Evolutionary conservation across 140 eudicot genomes (phyloP).

Genomic region (Erigeron philadelphicus): DNA sequence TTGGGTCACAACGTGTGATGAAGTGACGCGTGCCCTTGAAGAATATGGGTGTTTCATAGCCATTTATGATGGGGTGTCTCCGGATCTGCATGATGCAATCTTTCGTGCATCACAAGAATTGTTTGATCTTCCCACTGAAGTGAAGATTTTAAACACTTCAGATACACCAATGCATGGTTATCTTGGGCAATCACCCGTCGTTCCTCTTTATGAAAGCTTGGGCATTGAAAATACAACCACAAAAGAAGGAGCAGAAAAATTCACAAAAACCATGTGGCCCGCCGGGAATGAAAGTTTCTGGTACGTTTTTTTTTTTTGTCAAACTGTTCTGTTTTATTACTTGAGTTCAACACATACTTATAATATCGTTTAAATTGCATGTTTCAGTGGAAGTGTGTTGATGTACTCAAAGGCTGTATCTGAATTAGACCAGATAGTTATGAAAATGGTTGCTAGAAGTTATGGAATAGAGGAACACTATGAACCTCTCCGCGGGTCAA

Average conservation of each 20-base stretch:
- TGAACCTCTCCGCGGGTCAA: conserved; percentile 24
- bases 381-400: conserved; percentile 27
- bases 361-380: not conserved
- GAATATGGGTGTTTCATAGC: conserved; percentile 53
- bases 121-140: conserved; percentile 48
- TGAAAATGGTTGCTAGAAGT: conserved; percentile 40
- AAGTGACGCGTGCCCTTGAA: conserved; percentile 51
- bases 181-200: conserved; percentile 45
- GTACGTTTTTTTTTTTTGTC: conserved; percentile 11
- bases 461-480: conserved; percentile 41
- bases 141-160: conserved; percentile 40
- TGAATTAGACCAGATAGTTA: conserved; percentile 40
- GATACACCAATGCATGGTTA: conserved; percentile 54
- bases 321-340: not conserved
- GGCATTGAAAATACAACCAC: conserved; percentile 55
- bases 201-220: conserved; percentile 56
- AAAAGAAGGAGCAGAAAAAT: conserved; percentile 35
- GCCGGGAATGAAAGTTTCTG: conserved; percentile 40
- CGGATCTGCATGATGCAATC: conserved; percentile 40
- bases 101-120: conserved; percentile 40
- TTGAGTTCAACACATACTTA: not conserved
- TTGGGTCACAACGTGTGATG: conserved; percentile 35
- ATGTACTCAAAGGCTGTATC: conserved; percentile 35
- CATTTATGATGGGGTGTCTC: conserved; percentile 32
- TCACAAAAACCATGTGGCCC: conserved; percentile 57